A percentile compares a stretch with the other conserved stretches of the same genome.
Evolutionary conservation across 148 eudicot genomes (phyloP).

Genomic region (Polygonum maritimum): DNA sequence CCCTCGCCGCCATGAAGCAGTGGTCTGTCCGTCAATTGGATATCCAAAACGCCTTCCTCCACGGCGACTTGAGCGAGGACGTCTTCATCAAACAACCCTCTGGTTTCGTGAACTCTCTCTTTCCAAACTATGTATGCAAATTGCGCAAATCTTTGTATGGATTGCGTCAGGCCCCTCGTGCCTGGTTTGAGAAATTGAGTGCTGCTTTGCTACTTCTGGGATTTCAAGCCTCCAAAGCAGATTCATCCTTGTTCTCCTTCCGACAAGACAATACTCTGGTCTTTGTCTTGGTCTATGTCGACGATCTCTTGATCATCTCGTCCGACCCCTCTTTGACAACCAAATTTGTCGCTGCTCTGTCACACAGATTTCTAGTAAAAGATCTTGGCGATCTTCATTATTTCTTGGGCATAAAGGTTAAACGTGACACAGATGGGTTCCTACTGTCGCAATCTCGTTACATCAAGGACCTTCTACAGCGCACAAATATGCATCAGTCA

Average conservation of each 20-base stretch:
- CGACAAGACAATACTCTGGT: neutral
- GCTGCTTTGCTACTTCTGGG: neutral
- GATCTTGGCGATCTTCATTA: too few relatives aligned
- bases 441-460: neutral
- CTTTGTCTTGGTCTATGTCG: neutral
- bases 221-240: neutral
- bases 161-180: too few relatives aligned
- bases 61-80: too few relatives aligned
- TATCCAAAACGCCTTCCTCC: too few relatives aligned
- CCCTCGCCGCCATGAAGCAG: too few relatives aligned
- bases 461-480: neutral
- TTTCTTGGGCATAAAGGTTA: too few relatives aligned
- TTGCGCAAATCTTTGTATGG: too few relatives aligned
- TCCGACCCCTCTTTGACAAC: neutral
- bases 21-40: too few relatives aligned
- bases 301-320: neutral
- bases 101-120: too few relatives aligned
- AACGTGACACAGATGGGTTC: too few relatives aligned
- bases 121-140: too few relatives aligned
- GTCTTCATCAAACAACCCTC: too few relatives aligned
- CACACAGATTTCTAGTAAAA: neutral
- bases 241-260: neutral
- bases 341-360: neutral
- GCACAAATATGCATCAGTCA: neutral
- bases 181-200: neutral